A percentile compares a stretch with the other conserved stretches of the same genome.
These are phyloP conservation scores for Paralagenidium karlingii DNA, from an alignment of 352 stramenopile species.

Conservation along the genomic window DNA sequence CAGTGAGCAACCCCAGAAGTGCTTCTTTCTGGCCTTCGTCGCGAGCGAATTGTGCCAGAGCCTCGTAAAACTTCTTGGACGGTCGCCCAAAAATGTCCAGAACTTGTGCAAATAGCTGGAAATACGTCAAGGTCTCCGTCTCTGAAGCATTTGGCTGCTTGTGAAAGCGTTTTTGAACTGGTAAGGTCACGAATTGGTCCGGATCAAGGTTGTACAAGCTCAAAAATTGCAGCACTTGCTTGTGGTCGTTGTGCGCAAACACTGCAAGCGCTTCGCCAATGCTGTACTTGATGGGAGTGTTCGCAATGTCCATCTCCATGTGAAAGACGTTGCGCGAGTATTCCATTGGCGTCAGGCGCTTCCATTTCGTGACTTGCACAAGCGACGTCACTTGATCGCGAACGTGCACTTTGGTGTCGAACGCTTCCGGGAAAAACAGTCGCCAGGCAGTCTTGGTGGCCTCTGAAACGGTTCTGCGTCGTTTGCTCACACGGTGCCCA, in stretches of 20 bases:
- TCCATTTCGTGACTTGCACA: slow-evolving; percentile 62
- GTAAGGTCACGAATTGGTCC: slow-evolving; percentile 51
- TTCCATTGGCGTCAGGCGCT: slow-evolving; percentile 60
- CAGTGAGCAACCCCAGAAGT: slow-evolving; percentile 29
- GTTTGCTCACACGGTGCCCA: slow-evolving; percentile 26
- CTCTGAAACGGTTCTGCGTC: slow-evolving; percentile 20
- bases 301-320: slow-evolving; percentile 75
- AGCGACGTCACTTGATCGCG: slow-evolving; percentile 61
- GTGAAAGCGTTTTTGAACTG: slow-evolving; percentile 29
- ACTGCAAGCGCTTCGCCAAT: slow-evolving; percentile 76
- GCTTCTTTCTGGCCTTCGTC: slow-evolving; percentile 60
- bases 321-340: slow-evolving; percentile 84
- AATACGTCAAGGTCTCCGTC: slow-evolving; percentile 60
- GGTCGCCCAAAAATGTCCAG: slow-evolving; percentile 75
- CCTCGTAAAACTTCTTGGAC: slow-evolving; percentile 78
- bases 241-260: slow-evolving; percentile 74
- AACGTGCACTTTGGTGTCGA: slow-evolving; percentile 28
- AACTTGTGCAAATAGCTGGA: slow-evolving; percentile 71
- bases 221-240: slow-evolving; percentile 60
- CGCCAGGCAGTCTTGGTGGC: slow-evolving; percentile 55
- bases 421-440: slow-evolving; percentile 48
- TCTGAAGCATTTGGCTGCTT: slow-evolving; percentile 23
- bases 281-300: slow-evolving; percentile 70
- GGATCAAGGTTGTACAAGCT: slow-evolving; percentile 48
- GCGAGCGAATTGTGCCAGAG: slow-evolving; percentile 39